A percentile compares a stretch with the other conserved stretches of the same genome.
These are phyloP conservation scores for Grosmannia serpens DNA, from an alignment of 2,329 filamentous ascomycete genomes.

Conservation along the genomic window DNA sequence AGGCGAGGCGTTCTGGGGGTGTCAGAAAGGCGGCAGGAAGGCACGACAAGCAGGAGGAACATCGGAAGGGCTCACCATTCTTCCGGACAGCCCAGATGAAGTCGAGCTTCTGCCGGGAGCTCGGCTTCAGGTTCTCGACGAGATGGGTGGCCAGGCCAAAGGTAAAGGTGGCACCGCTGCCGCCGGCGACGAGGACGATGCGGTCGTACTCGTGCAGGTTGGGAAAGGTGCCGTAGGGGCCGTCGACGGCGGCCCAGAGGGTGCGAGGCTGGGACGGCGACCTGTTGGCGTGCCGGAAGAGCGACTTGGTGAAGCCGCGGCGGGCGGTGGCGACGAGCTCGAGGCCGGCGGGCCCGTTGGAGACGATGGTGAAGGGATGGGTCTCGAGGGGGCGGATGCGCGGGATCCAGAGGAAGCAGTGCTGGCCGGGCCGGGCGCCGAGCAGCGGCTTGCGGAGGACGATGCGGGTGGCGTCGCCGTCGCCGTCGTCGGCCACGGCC, in stretches of 20 bases:
- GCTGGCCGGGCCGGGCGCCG: conserved; percentile 34
- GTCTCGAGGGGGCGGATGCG: conserved; percentile 38
- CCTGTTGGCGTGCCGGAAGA: conserved; percentile 31
- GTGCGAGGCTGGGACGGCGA: neutral
- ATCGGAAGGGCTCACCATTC: neutral
- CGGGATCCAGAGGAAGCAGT: conserved; percentile 50
- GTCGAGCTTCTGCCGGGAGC: conserved; percentile 4
- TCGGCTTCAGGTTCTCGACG: neutral
- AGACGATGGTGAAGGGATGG: conserved; percentile 48
- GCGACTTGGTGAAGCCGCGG: conserved; percentile 39
- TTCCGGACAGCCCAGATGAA: conserved; percentile 10
- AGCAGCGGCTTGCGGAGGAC: conserved; percentile 31
- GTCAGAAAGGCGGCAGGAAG: neutral
- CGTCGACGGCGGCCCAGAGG: conserved; percentile 6
- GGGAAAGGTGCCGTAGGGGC: conserved; percentile 9
- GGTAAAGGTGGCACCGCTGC: conserved; percentile 9
- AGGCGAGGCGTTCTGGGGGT: neutral
- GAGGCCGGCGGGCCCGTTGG: conserved; percentile 26
- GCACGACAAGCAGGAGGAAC: neutral
- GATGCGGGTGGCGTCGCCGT: conserved; percentile 30
- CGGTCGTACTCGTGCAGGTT: conserved; percentile 4
- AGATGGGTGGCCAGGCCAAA: conserved; percentile 9
- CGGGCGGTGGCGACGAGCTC: conserved; percentile 43
- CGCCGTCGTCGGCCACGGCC: conserved; percentile 22
- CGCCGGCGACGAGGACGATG: conserved; percentile 9